Percentiles rank a stretch among this genome's conserved stretches.
These are phyloP conservation scores for Flammula alnicola DNA, from an alignment of 1,284 basidiomycete genomes.

Conservation along the genomic window DNA sequence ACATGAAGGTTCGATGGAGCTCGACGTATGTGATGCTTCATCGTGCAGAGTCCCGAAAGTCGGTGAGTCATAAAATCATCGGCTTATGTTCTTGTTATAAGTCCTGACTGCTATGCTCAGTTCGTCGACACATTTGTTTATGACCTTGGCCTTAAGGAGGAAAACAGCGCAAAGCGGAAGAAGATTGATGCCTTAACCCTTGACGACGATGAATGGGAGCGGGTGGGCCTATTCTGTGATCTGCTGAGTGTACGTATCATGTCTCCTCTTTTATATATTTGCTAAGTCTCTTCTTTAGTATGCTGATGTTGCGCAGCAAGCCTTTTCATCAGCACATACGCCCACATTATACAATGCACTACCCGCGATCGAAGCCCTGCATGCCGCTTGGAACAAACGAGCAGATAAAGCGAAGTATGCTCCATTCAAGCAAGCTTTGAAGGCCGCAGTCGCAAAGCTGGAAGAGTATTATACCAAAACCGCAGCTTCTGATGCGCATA, in stretches of 20 bases:
- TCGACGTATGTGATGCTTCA: conserved; percentile 44
- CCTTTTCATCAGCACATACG: conserved; percentile 23
- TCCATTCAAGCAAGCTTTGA: conserved; percentile 23
- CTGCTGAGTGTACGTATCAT: conserved; percentile 29
- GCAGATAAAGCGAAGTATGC: conserved; percentile 14
- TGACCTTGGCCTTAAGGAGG: conserved; percentile 31
- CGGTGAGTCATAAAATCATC: too few relatives aligned
- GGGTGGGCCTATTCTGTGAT: conserved; percentile 27
- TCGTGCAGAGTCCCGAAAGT: conserved; percentile 25
- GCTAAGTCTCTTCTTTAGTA: conserved; percentile 12
- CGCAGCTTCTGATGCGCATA: conserved; percentile 26
- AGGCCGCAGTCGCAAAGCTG: conserved; percentile 30
- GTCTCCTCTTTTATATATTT: neutral
- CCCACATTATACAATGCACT: conserved; percentile 27
- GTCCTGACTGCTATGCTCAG: too few relatives aligned
- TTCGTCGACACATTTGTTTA: conserved; percentile 36
- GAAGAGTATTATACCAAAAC: conserved; percentile 31
- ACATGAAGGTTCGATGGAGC: conserved; percentile 47
- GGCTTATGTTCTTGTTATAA: too few relatives aligned
- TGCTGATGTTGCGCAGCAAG: conserved; percentile 30
- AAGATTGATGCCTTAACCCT: conserved; percentile 37
- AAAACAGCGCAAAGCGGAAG: conserved; percentile 25
- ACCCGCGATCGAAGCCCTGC: conserved; percentile 31
- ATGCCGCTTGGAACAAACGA: conserved; percentile 27
- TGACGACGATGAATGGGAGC: conserved; percentile 34